phyloP scores from a whole-genome alignment of 768 basidiomycete species.

The Tulasnella sp. region DNA sequence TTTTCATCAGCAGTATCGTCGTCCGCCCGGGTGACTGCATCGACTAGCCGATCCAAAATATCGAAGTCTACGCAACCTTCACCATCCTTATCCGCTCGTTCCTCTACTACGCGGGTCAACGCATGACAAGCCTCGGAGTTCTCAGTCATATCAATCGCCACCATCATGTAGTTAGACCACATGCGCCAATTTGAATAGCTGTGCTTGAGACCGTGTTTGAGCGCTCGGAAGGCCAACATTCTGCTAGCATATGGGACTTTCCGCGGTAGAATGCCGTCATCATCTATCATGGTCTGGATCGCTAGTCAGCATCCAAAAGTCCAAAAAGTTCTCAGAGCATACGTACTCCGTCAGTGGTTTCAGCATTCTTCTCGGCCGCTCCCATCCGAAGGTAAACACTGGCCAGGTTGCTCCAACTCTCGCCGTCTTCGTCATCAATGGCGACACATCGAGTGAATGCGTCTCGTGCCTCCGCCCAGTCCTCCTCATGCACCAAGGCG shows the following conservation, averaged over 20 bases:
- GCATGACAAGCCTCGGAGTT: constrained; percentile 80
- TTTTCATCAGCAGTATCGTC: constrained; percentile 13
- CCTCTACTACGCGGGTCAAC: constrained; percentile 68
- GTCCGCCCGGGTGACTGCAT: constrained; percentile 57
- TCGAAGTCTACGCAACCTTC: constrained; percentile 68
- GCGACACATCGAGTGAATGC: constrained; percentile 79
- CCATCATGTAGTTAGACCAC: constrained; percentile 97
- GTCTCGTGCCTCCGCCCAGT: constrained; percentile 74
- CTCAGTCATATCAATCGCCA: constrained; percentile 88
- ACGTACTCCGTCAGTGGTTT: constrained; percentile 24
- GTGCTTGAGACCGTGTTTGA: constrained; percentile 78
- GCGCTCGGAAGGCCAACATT: constrained; percentile 80
- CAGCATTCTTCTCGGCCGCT: constrained; percentile 28
- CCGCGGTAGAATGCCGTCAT: constrained; percentile 15
- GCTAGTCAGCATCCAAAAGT: not conserved
- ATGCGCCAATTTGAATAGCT: constrained; percentile 91
- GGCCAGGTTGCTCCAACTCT: constrained; percentile 97
- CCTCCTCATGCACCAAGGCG: constrained; percentile 66
- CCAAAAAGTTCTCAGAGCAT: not conserved
- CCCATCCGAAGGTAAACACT: constrained; percentile 85
- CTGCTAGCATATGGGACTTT: constrained; percentile 44
- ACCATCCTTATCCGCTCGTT: constrained; percentile 41
- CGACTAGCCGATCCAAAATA: constrained; percentile 80
- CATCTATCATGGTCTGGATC: not conserved
- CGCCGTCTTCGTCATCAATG: constrained; percentile 92